A percentile compares a stretch with the other conserved stretches of the same genome.
Conservation (phyloP, 2,329 filamentous ascomycete genomes). For the Epichloe hybrida region DNA sequence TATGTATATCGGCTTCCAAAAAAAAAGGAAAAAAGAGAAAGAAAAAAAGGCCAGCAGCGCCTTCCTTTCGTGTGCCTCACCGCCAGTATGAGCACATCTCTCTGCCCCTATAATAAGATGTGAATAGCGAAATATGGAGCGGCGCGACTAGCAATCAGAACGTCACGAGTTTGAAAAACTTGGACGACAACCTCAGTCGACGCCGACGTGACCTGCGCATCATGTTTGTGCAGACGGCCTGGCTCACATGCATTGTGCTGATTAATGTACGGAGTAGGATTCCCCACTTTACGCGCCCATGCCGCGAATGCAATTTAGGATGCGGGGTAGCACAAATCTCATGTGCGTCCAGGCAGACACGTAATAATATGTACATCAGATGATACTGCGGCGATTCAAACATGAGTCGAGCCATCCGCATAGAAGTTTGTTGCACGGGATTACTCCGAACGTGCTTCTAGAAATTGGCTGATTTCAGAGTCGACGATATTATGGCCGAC, state of each 20-base stretch:
- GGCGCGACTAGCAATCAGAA: too few species aligned
- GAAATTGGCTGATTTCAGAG: too few species aligned
- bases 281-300: slow-evolving; percentile 5
- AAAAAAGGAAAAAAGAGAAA: too few species aligned
- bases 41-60: too few species aligned
- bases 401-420: too few species aligned
- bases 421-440: too few species aligned
- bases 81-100: background rate
- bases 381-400: too few species aligned
- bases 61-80: background rate
- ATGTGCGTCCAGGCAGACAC: background rate
- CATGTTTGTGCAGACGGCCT: background rate
- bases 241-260: background rate
- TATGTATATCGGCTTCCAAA: too few species aligned
- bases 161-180: background rate
- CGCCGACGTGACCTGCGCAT: background rate
- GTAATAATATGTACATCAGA: too few species aligned
- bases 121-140: too few species aligned
- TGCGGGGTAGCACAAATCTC: slow-evolving; percentile 6
- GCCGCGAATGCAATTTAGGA: slow-evolving; percentile 3
- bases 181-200: background rate
- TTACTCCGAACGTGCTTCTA: too few species aligned
- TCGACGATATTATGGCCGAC: too few species aligned
- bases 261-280: background rate
- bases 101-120: background rate